These are phyloP conservation scores for Exophiala alcalophila DNA, from an alignment of 2,329 filamentous ascomycete species.

Conservation along the genomic window DNA sequence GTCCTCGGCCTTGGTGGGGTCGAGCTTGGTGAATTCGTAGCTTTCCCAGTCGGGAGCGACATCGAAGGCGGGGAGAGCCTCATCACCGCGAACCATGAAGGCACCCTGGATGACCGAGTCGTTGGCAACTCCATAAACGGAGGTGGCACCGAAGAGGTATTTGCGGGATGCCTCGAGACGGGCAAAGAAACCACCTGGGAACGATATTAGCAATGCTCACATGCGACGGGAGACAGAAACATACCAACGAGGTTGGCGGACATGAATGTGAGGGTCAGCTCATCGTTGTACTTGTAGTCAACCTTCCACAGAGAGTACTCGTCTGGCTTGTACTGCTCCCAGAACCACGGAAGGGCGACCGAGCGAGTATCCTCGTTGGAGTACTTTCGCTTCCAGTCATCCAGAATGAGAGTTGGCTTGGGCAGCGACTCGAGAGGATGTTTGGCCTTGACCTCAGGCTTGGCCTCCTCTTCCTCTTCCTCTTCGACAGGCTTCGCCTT, in stretches of 20 bases:
- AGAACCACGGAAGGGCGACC: constrained; percentile 92
- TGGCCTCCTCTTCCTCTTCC: constrained; percentile 60
- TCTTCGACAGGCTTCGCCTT: constrained; percentile 40
- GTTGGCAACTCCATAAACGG: constrained; percentile 86
- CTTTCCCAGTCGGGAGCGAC: constrained; percentile 97
- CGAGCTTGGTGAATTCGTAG: constrained; percentile 95
- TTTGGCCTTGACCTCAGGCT: constrained; percentile 74
- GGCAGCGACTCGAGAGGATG: constrained; percentile 86
- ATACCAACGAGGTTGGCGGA: constrained; percentile 90
- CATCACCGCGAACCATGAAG: constrained; percentile 91
- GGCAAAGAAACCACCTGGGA: constrained; percentile 79
- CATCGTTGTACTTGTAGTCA: constrained; percentile 98
- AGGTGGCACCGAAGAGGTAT: constrained; percentile 89
- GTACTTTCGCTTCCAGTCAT: constrained; percentile 99
- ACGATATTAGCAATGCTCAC: constrained; percentile 5
- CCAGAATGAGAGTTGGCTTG: constrained; percentile 75
- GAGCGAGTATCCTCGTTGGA: constrained; percentile 87
- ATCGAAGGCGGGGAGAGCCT: constrained; percentile 81
- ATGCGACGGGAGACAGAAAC: constrained; percentile 31
- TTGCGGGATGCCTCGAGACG: constrained; percentile 97
- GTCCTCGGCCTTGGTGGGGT: constrained; percentile 81
- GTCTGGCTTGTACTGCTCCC: constrained; percentile 88
- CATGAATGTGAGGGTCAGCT: constrained; percentile 98
- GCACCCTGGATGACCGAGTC: constrained; percentile 89
- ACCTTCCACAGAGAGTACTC: constrained; percentile 95